phyloP scores from a whole-genome alignment of 352 stramenopile species.

The Hyaloperonospora arabidopsidis region DNA sequence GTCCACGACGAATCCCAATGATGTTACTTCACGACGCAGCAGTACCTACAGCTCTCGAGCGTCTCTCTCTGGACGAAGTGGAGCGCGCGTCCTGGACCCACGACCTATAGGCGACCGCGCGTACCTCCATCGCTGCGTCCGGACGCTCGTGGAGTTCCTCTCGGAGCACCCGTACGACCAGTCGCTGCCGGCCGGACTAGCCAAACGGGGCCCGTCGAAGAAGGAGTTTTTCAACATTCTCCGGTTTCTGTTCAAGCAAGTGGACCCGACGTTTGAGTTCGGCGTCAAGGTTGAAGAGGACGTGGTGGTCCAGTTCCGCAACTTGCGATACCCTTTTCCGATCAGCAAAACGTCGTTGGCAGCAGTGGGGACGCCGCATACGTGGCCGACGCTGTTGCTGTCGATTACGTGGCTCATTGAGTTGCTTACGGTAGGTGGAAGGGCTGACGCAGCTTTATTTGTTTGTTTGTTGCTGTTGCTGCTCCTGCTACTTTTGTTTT shows the following conservation, averaged over 20 bases:
- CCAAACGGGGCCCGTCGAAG: conserved; percentile 88
- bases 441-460: background rate
- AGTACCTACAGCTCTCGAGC: conserved; percentile 55
- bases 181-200: conserved; percentile 84
- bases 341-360: conserved; percentile 95
- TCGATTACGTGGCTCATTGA: conserved; percentile 96
- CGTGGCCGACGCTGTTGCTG: conserved; percentile 93
- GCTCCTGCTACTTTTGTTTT: conserved; percentile 2
- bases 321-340: conserved; percentile 90
- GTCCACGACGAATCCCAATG: conserved; percentile 28
- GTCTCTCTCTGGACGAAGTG: conserved; percentile 38
- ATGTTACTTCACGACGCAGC: conserved; percentile 33
- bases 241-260: conserved; percentile 91
- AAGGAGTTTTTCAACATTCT: conserved; percentile 98
- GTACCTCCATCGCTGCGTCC: conserved; percentile 90
- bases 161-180: conserved; percentile 87
- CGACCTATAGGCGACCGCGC: conserved; percentile 85
- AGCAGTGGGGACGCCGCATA: conserved; percentile 91
- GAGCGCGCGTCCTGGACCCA: conserved; percentile 59
- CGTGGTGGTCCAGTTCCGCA: conserved; percentile 59
- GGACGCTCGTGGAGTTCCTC: conserved; percentile 91
- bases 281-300: conserved; percentile 72
- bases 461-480: background rate
- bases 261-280: conserved; percentile 89
- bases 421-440: conserved; percentile 74